phyloP scores from a whole-genome alignment of 257 asterid genomes.

The Haberlea rhodopensis region DNA sequence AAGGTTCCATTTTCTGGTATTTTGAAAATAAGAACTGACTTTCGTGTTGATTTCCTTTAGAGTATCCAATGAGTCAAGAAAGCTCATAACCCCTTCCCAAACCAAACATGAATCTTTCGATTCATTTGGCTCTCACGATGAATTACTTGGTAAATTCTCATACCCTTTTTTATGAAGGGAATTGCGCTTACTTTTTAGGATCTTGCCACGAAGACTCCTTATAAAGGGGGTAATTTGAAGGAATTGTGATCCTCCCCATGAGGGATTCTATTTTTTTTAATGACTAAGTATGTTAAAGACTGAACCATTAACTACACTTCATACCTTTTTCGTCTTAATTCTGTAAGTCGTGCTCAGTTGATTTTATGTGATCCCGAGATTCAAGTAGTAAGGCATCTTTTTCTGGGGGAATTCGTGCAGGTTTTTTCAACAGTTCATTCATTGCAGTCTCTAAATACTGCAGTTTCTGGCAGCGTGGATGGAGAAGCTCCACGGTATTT shows the following conservation, averaged over 20 bases:
- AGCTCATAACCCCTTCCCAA: slow-evolving; percentile 25
- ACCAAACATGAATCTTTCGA: no score
- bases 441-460: slow-evolving; percentile 73
- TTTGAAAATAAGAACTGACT: slow-evolving; percentile 39
- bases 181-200: no score
- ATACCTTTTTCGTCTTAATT: slow-evolving; percentile 81
- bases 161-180: no score
- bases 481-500: slow-evolving; percentile 47
- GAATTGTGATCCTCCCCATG: no score
- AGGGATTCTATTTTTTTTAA: slow-evolving; percentile 83
- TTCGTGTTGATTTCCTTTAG: slow-evolving; percentile 53
- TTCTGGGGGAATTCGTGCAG: slow-evolving; percentile 76
- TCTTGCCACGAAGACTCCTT: no score
- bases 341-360: slow-evolving; percentile 80
- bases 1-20: background rate
- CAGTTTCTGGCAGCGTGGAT: slow-evolving; percentile 77
- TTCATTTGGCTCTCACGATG: no score
- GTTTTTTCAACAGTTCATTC: slow-evolving; percentile 65
- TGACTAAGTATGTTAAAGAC: slow-evolving; percentile 23
- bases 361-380: slow-evolving; percentile 79
- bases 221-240: no score
- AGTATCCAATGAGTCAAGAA: slow-evolving; percentile 75
- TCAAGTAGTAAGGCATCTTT: slow-evolving; percentile 76
- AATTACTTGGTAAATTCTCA: no score
- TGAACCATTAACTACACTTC: slow-evolving; percentile 18